These are phyloP conservation scores for Globisporangium lucens DNA, from an alignment of 352 stramenopile species.

Conservation along the genomic window DNA sequence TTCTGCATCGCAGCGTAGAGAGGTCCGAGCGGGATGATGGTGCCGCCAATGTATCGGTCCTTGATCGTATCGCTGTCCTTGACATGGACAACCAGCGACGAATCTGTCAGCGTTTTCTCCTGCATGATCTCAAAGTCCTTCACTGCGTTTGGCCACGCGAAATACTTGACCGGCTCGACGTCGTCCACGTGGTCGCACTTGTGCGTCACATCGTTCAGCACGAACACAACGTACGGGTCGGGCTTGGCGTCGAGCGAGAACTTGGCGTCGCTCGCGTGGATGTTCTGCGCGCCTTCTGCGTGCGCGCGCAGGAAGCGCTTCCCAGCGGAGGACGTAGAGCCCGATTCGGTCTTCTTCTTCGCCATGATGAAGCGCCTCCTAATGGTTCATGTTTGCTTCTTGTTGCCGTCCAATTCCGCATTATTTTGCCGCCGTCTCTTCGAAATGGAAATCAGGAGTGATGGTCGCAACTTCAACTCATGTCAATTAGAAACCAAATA, in stretches of 20 bases:
- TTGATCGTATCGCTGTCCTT: conserved; percentile 47
- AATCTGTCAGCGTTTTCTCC: conserved; percentile 13
- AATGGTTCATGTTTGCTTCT: not conserved
- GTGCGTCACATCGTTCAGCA: conserved; percentile 27
- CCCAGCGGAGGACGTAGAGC: not conserved
- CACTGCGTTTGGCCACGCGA: conserved; percentile 41
- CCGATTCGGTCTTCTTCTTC: conserved; percentile 7
- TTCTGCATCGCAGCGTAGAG: conserved; percentile 17
- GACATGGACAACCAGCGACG: conserved; percentile 33
- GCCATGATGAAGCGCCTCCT: not conserved
- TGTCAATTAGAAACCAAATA: conserved; percentile 1
- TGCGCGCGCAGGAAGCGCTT: conserved; percentile 27
- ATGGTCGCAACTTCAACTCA: conserved; percentile 11
- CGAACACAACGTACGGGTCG: conserved; percentile 44
- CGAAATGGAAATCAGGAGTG: not conserved
- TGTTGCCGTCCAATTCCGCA: not conserved
- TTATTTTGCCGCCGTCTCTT: not conserved
- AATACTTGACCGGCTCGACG: conserved; percentile 40
- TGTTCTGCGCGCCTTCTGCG: conserved; percentile 33
- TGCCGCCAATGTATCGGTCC: conserved; percentile 48
- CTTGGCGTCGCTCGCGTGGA: conserved; percentile 27
- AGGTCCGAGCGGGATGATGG: conserved; percentile 27
- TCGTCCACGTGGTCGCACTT: conserved; percentile 34
- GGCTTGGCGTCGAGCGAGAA: conserved; percentile 36
- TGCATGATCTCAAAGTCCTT: conserved; percentile 32